phyloP scores from a whole-genome alignment of 2,329 filamentous ascomycete species.

The Epichloe baconii region DNA sequence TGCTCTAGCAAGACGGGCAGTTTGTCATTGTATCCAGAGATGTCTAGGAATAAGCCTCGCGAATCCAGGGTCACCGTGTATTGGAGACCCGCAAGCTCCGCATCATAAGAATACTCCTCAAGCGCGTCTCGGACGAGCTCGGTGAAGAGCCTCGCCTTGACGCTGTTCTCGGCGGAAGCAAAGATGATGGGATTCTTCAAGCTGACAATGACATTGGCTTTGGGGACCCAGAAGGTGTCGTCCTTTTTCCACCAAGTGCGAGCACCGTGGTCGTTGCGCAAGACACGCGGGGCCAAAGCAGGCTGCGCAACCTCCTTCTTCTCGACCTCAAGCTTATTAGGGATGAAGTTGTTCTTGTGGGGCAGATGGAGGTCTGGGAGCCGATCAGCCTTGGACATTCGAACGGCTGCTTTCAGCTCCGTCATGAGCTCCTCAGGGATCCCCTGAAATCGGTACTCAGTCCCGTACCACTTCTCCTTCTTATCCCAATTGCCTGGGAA shows the following conservation, averaged over 20 bases:
- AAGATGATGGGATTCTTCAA: constrained; percentile 69
- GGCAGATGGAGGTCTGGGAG: constrained; percentile 69
- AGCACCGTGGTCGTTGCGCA: constrained; percentile 69
- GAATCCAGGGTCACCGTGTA: constrained; percentile 66
- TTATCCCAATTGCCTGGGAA: constrained; percentile 74
- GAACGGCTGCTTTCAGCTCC: constrained; percentile 52
- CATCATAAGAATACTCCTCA: constrained; percentile 90
- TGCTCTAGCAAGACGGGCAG: constrained; percentile 82
- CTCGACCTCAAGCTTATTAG: constrained; percentile 83
- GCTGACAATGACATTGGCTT: constrained; percentile 74
- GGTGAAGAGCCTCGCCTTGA: constrained; percentile 69
- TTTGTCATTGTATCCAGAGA: constrained; percentile 95
- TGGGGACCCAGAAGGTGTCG: constrained; percentile 95
- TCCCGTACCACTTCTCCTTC: constrained; percentile 96
- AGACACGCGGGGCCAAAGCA: constrained; percentile 59
- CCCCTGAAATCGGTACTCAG: constrained; percentile 75
- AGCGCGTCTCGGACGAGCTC: constrained; percentile 80
- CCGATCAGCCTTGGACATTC: constrained; percentile 43
- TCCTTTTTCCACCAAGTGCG: constrained; percentile 98
- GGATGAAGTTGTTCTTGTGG: constrained; percentile 91
- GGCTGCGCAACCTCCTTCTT: constrained; percentile 80
- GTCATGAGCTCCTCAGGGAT: constrained; percentile 64
- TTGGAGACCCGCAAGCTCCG: constrained; percentile 77
- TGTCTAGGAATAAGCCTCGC: constrained; percentile 61
- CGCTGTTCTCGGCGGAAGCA: constrained; percentile 62